These are phyloP conservation scores for Haberlea rhodopensis DNA, from an alignment of 257 asterid species.

Conservation along the genomic window DNA sequence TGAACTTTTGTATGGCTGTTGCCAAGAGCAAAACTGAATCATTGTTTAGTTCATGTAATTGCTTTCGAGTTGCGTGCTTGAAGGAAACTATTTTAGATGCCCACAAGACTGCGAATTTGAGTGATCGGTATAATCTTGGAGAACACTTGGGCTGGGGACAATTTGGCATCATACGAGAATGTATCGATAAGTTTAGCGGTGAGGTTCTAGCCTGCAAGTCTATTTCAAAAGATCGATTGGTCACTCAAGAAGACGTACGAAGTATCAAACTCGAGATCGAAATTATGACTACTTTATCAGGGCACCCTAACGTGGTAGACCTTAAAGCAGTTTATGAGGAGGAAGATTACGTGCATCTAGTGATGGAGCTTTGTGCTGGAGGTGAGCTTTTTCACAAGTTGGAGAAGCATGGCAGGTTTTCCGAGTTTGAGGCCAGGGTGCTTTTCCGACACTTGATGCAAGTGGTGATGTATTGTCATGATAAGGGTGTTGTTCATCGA, in stretches of 20 bases:
- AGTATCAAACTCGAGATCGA: conserved; percentile 82
- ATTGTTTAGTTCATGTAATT: conserved; percentile 36
- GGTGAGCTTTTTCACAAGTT: conserved; percentile 79
- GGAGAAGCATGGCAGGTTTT: conserved; percentile 74
- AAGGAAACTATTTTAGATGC: conserved; percentile 51
- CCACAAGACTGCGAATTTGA: conserved; percentile 34
- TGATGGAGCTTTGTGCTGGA: conserved; percentile 92
- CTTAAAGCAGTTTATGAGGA: conserved; percentile 82
- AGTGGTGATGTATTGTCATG: conserved; percentile 70
- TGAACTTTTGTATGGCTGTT: conserved; percentile 64
- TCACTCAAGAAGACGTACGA: conserved; percentile 64
- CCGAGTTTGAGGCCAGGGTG: conserved; percentile 57
- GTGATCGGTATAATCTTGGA: conserved; percentile 57
- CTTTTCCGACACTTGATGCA: conserved; percentile 64
- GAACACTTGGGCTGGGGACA: conserved; percentile 78
- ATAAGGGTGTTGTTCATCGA: conserved; percentile 72
- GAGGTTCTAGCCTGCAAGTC: conserved; percentile 83
- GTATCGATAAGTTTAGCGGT: conserved; percentile 57
- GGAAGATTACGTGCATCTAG: conserved; percentile 67
- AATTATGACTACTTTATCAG: conserved; percentile 73
- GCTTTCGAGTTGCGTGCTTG: conserved; percentile 52
- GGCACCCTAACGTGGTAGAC: conserved; percentile 76
- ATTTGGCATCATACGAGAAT: conserved; percentile 68
- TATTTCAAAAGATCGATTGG: conserved; percentile 69
- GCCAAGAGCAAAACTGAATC: conserved; percentile 51